Conservation (phyloP, 2,329 filamentous ascomycete species). For the Coleophoma cylindrospora region DNA sequence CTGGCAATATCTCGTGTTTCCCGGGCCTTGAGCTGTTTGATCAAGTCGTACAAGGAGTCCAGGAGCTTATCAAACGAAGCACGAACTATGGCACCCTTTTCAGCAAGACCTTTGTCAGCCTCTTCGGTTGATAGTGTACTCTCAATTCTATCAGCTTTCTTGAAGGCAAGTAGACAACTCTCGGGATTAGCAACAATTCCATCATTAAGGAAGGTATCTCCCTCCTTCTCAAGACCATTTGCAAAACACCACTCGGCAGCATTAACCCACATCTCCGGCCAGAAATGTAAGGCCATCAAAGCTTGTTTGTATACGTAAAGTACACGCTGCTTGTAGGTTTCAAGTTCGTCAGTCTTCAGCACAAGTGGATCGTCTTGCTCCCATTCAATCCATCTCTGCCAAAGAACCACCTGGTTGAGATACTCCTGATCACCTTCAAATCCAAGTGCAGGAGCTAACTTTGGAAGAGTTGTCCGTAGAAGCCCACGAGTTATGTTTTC, state of each 20-base stretch:
- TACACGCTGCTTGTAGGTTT: conserved; percentile 71
- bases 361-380: conserved; percentile 91
- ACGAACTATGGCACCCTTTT: conserved; percentile 60
- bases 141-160: conserved; percentile 84
- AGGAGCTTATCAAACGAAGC: conserved; percentile 80
- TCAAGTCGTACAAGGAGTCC: conserved; percentile 81
- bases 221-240: conserved; percentile 64
- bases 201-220: conserved; percentile 65
- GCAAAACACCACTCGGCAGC: conserved; percentile 89
- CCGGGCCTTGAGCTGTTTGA: conserved; percentile 64
- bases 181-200: conserved; percentile 90
- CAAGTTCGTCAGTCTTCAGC: conserved; percentile 73
- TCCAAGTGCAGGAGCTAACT: conserved; percentile 75
- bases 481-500: conserved; percentile 80
- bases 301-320: conserved; percentile 92
- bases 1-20: conserved; percentile 54
- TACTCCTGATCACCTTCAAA: conserved; percentile 87
- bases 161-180: conserved; percentile 84
- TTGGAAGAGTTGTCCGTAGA: conserved; percentile 71
- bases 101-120: conserved; percentile 60
- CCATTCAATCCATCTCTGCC: conserved; percentile 94
- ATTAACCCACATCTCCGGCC: conserved; percentile 94
- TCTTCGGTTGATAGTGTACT: conserved; percentile 72
- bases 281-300: conserved; percentile 87
- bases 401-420: conserved; percentile 75